These are phyloP conservation scores for Lactarius quietus DNA, from an alignment of 768 basidiomycete species.

Conservation along the genomic window DNA sequence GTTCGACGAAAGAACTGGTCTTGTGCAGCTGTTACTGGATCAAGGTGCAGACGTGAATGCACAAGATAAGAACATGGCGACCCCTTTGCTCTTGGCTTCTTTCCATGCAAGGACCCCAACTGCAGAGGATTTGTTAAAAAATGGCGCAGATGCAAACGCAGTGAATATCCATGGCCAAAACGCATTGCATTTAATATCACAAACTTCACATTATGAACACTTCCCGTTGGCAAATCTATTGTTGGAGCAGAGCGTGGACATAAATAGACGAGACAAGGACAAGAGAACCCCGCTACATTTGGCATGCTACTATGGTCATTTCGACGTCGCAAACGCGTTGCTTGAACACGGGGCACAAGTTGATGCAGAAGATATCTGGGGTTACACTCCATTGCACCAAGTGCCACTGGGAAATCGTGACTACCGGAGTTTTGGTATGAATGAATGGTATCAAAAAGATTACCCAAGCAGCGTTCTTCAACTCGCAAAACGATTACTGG, in stretches of 20 bases:
- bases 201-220: no score
- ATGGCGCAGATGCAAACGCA: not conserved
- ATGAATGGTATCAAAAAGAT: not conserved
- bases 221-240: not conserved
- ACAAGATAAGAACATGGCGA: not conserved
- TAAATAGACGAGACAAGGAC: not conserved
- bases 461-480: not conserved
- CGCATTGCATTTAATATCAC: not conserved
- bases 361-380: not conserved
- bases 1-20: not conserved
- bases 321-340: not conserved
- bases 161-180: not conserved
- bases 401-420: not conserved
- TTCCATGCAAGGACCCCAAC: accelerated
- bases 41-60: not conserved
- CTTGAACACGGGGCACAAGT: not conserved
- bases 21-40: not conserved
- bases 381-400: not conserved
- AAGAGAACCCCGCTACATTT: not conserved
- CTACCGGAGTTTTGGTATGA: not conserved
- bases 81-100: not conserved
- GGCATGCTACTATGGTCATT: not conserved
- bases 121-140: not conserved
- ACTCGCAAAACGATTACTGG: not conserved
- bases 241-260: not conserved